Evolutionary conservation across 2,329 filamentous ascomycete genomes (phyloP), one percentile per base, ranked within the genome.

Genomic region (Davidsoniella eucalypti): DNA sequence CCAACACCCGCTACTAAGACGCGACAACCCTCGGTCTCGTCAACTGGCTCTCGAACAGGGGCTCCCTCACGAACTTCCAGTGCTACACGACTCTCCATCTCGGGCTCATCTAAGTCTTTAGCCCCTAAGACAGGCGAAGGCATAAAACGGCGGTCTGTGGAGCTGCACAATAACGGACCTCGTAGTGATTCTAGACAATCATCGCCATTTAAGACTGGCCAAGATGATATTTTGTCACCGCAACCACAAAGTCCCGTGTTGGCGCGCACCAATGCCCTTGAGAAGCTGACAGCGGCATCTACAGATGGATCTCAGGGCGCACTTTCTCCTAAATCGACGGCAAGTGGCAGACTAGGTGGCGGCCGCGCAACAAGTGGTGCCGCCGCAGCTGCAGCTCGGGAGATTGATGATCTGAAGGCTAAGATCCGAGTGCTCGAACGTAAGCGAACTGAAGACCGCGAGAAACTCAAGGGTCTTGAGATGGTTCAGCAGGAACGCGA

Each of bases 391-490:
- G 65, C 73, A 2, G 71, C 67, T 18, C 73, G 82, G 55, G 84
- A 93, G 59, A 78, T 90, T 17, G 88, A 95, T 57, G 86, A 94
- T 56, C 69, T 95, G 14, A 87, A 94, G 61, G 81, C 86, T 0
- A 95, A 94, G 61, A 68, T 96, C 2, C 80, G 82, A 49, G 72
- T 95, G 3, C 70, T 96, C 58, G 88, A 98, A 62, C 85, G 90
- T 58, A 94, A 94, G 63, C 72, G 87, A 51, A 61, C 75, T 10
- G 90, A 96, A 55, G 87, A 94, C 59, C 76, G 87, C 17, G 88
- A 95, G 57, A 85, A 86, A 60, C 64, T 94, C 47, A 87, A 90
- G 60, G 75, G 73, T 10, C 64, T 94, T 44, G 84, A 94, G 51
- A 79, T 82, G 56, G 66, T 88, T 14, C 80, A 88, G 60, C 72